Base-by-base conservation (phyloP, 495 filamentous ascomycete species). In the Hamigera avellanea region DNA sequence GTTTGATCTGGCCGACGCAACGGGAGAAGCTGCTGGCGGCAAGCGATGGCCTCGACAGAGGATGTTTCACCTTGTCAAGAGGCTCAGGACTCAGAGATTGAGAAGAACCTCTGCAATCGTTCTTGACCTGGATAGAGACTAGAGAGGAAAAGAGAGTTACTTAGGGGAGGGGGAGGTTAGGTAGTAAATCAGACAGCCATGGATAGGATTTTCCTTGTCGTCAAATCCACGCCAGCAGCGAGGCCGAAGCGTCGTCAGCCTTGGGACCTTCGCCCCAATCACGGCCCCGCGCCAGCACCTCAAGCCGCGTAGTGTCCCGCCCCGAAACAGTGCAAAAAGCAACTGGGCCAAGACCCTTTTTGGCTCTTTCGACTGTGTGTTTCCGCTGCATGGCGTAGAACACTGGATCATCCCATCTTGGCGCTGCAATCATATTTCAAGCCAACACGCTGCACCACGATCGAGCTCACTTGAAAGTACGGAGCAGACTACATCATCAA, bases 221-320 rank as follows among this genome's bases (percentile, higher is more conserved):
- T 4, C 9, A 9, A 4, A 23, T 26, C 46, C 50, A 53, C 49
- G 53, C 49, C 47, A 51, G 53, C 49, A 46, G 39, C 36, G 35
- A 46, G 43, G 41, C 39, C 40, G 52, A 53, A 61, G 61, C 63
- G 63, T 67, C 63, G 63, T 67, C 63, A 67, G 63, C 63, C 43
- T 52, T 45, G 45, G 42, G 33, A 28, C 39, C 33, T 36, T 49
- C 37, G 42, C 52, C 53, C 62, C 59, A 67, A 63, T 66, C 57
- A 66, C 48, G 47, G 48, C 41, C 50, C 55, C 48, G 45, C 57
- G 45, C 43, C 48, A 44, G 36, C 40, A 48, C 40, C 42, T 35
- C 57, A 60, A 57, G 63, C 63, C 63, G 63, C 63, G 63, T 61
- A n/a, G 55, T 62, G 57, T 53, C 52, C 46, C 51, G 53, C 54